Base-by-base conservation (phyloP, 257 asterid species). In the Solanum pimpinellifolium region DNA sequence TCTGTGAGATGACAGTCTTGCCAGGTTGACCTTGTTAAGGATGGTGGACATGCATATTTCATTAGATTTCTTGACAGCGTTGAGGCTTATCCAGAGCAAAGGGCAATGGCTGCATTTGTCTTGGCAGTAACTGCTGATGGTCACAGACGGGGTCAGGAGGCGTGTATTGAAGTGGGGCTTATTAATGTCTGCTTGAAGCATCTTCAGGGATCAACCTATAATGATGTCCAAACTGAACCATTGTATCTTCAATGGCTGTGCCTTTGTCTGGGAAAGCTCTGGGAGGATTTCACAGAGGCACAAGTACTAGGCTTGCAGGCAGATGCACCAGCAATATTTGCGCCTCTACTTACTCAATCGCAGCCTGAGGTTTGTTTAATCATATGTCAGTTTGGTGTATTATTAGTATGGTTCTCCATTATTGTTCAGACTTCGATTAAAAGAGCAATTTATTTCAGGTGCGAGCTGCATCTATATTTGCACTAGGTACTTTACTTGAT, bases 91-190 rank as follows among this genome's bases (percentile, higher is more conserved):
- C 99, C 99, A 11, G 99, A 97, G 90, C 99, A 97, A 91, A 96
- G 99, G 74, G 99, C 99, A 68, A 97, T 97, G 99, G 98, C 99
- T 92, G 98, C 99, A 78, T 96, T 96, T 93, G 99, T 95, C 62
- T 91, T 97, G 92, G 97, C 99, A 68, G 99, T 97, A 86, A 95
- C 95, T 92, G 94, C 94, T 83, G 99, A 96, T 92, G 97, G 98
- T 88, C 96, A 96, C 89, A 94, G 95, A 91, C 91, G 92, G 88
- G 99, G 99, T 73, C 99, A 97, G 94, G 97, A 93, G 89, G 93
- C 94, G 52, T 97, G 99, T 90, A 91, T 93, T 89, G 98, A 93
- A 93, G 93, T 98, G 83, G 94, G 90, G 86, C 94, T 97, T 31
- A 88, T 95, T 83, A 92, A 94, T 83, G 94, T 94, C 69, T 95